Base-by-base conservation (phyloP, 257 asterid species). In the Verbena officinalis region DNA sequence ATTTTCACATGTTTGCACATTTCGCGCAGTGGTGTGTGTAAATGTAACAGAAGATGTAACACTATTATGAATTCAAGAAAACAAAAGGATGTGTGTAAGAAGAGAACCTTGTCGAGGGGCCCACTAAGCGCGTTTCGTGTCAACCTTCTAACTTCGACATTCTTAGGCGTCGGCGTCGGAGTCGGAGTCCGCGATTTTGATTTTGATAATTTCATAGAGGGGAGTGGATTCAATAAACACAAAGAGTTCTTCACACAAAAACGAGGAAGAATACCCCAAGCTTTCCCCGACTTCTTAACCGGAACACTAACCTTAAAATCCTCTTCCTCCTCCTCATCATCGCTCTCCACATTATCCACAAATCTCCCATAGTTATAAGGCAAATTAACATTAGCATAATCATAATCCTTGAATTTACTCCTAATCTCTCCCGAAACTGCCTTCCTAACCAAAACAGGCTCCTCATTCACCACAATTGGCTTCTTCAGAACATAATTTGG, bases 51-150 rank as follows among this genome's bases (percentile, higher is more conserved):
- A 27, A 2, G 5, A 27, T 27, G 33, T 27, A 27, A 27, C 33
- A 27, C 33, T 2, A 27, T 27, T 27, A 27, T 27, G n/a, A 27
- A 5, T 27, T 5, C 33, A 5, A 27, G 33, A 5, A 64, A 3
- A 5, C 17, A 55, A 33, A 33, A 16, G 13, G 2, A 14, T 33
- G 14, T 11, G 30, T 0, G n/a, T 22, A 15, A 45, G 31, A 70
- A 27, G 45, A 11, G 58, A 75, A 90, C 96, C 96, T 86, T 88
- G 53, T 84, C 89, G 27, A 94, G 83, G 60, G 99, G 97, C 58
- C 99, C 99, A 72, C 99, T 94, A 45, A 73, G 84, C 0, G 97
- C 85, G 54, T 78, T 88, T 79, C 95, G 82, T n/a, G 87, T 61
- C 43, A 86, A 57, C 77, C 90, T 76, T 34, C 79, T 71, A 63